Base-by-base conservation (phyloP, 2,329 filamentous ascomycete genomes). In the Calonectria henricotiae region DNA sequence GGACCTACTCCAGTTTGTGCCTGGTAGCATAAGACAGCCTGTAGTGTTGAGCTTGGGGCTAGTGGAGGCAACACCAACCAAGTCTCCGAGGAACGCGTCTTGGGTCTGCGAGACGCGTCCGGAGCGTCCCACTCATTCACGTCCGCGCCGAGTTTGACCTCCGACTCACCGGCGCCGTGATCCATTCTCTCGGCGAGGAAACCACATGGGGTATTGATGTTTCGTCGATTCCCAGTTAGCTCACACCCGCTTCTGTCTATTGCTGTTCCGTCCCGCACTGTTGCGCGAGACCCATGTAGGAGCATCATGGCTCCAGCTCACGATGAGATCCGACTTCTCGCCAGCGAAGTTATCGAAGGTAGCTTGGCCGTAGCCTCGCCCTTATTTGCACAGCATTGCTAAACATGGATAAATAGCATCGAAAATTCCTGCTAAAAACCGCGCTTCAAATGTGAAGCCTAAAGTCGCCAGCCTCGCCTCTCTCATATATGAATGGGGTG, bases 401-500 rank as follows among this genome's bases (percentile, higher is more conserved):
- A 13, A 73, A 7, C 20, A 47, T 3, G 25, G 23, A 15, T 60
- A 17, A 23, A 32, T 70, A 92, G 90, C 89, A 25, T 88, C 90
- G 23, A 88, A 86, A 74, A 76, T 89, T 37, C 89, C 92, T 0
- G 86, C 91, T 69, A 95, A 93, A 79, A 89, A 92, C 74, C 89
- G 94, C 54, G 83, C 84, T 37, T 85, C 86, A 54, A 89, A 87
- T 77, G 87, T 94, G 72, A 91, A 92, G 74, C 85, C 89, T 23
- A 85, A 89, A 17, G 87, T 94, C 60, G 90, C 94, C 79, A 88
- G 83, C 30, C 85, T 95, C 67, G 85, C 88, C 55, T 87, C 88
- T 5, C 83, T 89, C 73, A 89, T 90, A 12, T 94, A 93, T 81
- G 90, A 92, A 71, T 85, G 88, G 68, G 94, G 94, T 8, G 85